Conservation (phyloP, 208 protist species). For the Leishmania lainsoni region DNA sequence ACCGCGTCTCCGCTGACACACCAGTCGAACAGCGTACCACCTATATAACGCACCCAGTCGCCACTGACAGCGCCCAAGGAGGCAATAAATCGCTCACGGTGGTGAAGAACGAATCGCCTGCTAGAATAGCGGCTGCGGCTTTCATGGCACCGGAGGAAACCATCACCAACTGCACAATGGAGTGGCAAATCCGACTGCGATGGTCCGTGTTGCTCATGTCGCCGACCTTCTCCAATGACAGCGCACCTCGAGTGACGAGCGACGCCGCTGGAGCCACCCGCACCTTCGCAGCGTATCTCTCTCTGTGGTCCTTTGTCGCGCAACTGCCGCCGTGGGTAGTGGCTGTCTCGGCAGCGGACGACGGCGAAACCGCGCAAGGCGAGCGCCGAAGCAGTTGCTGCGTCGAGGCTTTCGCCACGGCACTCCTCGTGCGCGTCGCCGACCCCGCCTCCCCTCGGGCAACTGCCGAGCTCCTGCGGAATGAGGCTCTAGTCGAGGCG, state of each 20-base stretch:
- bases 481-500: constrained; percentile 25
- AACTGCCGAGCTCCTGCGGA: constrained; percentile 23
- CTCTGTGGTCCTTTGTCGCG: constrained; percentile 32
- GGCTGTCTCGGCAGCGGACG: constrained; percentile 21
- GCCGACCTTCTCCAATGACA: not conserved
- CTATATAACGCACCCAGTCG: constrained; percentile 7
- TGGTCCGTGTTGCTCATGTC: constrained; percentile 30
- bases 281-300: constrained; percentile 18
- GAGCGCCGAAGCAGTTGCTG: constrained; percentile 10
- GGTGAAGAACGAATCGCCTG: not conserved
- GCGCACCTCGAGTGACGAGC: not conserved
- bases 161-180: constrained; percentile 11
- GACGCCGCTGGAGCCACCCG: not conserved
- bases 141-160: not conserved
- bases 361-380: constrained; percentile 1
- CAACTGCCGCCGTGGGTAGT: constrained; percentile 34
- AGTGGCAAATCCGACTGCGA: constrained; percentile 32
- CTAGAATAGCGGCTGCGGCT: not conserved
- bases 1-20: constrained; percentile 5
- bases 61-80: not conserved
- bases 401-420: constrained; percentile 24
- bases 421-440: constrained; percentile 28
- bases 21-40: constrained; percentile 32
- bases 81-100: not conserved
- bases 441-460: constrained; percentile 16